phyloP scores from a whole-genome alignment of 2,329 filamentous ascomycete genomes.

The Thelonectria rubi region DNA sequence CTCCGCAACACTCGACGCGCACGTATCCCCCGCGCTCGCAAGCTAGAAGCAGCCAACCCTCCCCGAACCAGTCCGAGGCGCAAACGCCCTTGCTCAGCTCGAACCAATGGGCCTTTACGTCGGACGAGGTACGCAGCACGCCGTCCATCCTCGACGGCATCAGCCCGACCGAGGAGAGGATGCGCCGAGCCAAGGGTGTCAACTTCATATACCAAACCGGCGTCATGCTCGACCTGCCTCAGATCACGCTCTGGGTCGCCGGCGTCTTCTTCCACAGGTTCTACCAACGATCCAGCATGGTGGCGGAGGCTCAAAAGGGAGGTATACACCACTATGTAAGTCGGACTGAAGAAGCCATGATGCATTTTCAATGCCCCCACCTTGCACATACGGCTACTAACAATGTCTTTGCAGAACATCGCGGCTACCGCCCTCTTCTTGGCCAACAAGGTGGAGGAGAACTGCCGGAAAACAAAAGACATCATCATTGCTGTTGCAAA shows the following conservation, averaged over 20 bases:
- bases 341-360: background rate
- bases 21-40: constrained; percentile 63
- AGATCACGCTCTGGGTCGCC: constrained; percentile 90
- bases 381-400: constrained; percentile 25
- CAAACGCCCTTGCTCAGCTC: constrained; percentile 49
- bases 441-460: constrained; percentile 97
- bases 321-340: constrained; percentile 91
- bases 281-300: constrained; percentile 89
- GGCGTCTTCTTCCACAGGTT: constrained; percentile 96
- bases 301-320: constrained; percentile 67
- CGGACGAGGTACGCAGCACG: constrained; percentile 81
- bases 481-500: constrained; percentile 93
- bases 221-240: constrained; percentile 89
- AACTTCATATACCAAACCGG: constrained; percentile 97
- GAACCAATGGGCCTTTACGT: constrained; percentile 88
- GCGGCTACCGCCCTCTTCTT: constrained; percentile 92
- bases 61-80: constrained; percentile 53
- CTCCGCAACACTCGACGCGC: constrained; percentile 63
- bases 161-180: constrained; percentile 77
- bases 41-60: constrained; percentile 53
- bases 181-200: constrained; percentile 86
- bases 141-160: constrained; percentile 89
- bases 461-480: constrained; percentile 94
- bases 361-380: background rate
- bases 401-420: constrained; percentile 65